These are phyloP conservation scores for Penicillium paneum DNA, from an alignment of 2,329 filamentous ascomycete species.

Conservation along the genomic window DNA sequence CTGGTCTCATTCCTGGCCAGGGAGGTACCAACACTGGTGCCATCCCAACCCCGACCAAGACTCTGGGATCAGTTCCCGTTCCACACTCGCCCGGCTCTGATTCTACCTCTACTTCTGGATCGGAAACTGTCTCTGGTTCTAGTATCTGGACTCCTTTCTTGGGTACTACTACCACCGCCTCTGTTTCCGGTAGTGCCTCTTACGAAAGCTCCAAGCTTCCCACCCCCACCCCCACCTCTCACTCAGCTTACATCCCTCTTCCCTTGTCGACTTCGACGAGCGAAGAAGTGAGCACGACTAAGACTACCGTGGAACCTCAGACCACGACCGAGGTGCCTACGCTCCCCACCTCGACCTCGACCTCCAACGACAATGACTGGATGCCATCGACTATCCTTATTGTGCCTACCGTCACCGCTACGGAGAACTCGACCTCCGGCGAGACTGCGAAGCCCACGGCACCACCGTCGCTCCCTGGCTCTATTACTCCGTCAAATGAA, in stretches of 20 bases:
- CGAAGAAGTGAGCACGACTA: constrained; percentile 25
- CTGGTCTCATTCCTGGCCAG: constrained; percentile 9
- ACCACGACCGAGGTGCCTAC: constrained; percentile 23
- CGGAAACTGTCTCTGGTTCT: constrained; percentile 4
- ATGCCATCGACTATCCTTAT: constrained; percentile 24
- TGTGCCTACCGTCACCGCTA: constrained; percentile 9
- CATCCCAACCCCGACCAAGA: constrained; percentile 10
- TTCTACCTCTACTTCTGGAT: constrained; percentile 1
- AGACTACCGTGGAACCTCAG: constrained; percentile 28
- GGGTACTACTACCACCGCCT: constrained; percentile 1
- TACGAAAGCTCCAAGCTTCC: constrained; percentile 10
- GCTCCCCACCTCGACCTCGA: constrained; percentile 26
- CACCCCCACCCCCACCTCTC: constrained; percentile 7
- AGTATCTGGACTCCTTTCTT: constrained; percentile 2
- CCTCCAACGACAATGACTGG: constrained; percentile 19
- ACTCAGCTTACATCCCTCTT: constrained; percentile 27
- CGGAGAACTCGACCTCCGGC: constrained; percentile 21
- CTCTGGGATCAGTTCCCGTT: constrained; percentile 16
- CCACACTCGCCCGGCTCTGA: constrained; percentile 16
- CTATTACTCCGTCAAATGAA: constrained; percentile 68
- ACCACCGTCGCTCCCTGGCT: constrained; percentile 65
- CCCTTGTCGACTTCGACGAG: constrained; percentile 42
- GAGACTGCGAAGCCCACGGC: constrained; percentile 51
- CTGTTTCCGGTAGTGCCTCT: constrained; percentile 10
- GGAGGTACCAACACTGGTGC: constrained; percentile 12